Evolutionary conservation across 108 stramenopile genomes (phyloP), one percentile per base, ranked within the genome.

Genomic region (Fistulifera solaris): DNA sequence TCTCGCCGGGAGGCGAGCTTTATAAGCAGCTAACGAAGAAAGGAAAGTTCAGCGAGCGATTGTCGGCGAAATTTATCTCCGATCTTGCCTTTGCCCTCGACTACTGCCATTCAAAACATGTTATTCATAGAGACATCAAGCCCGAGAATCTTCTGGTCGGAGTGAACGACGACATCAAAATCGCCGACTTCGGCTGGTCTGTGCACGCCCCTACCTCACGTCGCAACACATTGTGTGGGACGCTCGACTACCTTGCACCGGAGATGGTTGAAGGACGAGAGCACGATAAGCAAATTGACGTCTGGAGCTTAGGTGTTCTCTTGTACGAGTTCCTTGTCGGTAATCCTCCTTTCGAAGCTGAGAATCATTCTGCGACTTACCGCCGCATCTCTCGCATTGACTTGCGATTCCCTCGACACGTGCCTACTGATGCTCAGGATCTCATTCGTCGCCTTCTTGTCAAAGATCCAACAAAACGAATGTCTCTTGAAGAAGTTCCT

Each of bases 161-260:
- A 6, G 77, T 86, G 22, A 62, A 80, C 44, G 87, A 89, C 18
- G 96, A 97, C 58, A 80, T 99, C 38, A 99, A 99, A 77, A 96
- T 99, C 61, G 99, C 99, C 11, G 98, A 99, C 71, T 99, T 99
- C 66, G 98, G 98, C 22, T 99, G 98, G 98, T 92, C 91, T 17
- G 95, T 98, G 31, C 98, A 99, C 63, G 94, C 97, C 5, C 95
- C 96, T 16, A 87, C 93, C 15, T 77, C 78, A 23, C 67, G 94
- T 48, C 76, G 96, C 38, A 91, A 84, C 53, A 97, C 96, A 1
- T 72, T 97, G n/a, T 99, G 98, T 65, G 98, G 98, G 26, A 99
- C 98, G 0, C 71, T 98, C 17, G 97, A 98, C 59, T 99, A 99
- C 60, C 68, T 99, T 19, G 95, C 98, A 25, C 98, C 98, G 11